phyloP scores from a whole-genome alignment of 306 rosid species.

The Hippophae rhamnoides region DNA sequence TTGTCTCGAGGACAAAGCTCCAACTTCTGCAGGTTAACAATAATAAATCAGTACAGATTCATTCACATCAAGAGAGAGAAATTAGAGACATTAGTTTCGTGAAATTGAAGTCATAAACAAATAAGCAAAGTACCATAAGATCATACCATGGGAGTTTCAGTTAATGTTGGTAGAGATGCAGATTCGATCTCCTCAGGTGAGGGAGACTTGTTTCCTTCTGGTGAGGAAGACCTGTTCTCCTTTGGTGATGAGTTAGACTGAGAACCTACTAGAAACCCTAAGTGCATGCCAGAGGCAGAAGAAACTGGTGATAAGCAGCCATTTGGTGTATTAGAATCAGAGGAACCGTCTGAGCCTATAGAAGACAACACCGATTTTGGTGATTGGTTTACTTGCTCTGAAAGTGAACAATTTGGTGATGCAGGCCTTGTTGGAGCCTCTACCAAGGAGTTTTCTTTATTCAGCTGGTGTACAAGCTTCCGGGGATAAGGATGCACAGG shows the following conservation, averaged over 20 bases:
- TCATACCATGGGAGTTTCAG: too few relatives aligned
- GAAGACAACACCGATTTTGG: slow-evolving; percentile 61
- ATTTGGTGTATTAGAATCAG: slow-evolving; percentile 38
- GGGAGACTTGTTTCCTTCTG: too few relatives aligned
- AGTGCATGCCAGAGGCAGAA: slow-evolving; percentile 24
- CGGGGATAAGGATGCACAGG: slow-evolving; percentile 90
- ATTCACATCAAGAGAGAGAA: too few relatives aligned
- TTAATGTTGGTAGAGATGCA: too few relatives aligned
- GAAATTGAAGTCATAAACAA: slow-evolving; percentile 10
- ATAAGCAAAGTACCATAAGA: not conserved
- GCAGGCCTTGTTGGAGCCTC: slow-evolving; percentile 35
- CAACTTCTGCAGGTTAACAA: too few relatives aligned
- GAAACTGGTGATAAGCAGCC: slow-evolving; percentile 53
- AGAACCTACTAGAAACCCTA: too few relatives aligned
- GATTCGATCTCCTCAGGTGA: too few relatives aligned
- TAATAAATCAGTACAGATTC: too few relatives aligned
- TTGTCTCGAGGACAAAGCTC: slow-evolving; percentile 18
- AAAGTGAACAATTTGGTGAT: slow-evolving; percentile 38
- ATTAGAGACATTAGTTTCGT: not conserved
- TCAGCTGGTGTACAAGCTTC: slow-evolving; percentile 34
- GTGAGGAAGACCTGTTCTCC: too few relatives aligned
- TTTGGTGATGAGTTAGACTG: too few relatives aligned
- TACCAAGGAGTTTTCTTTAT: slow-evolving; percentile 19
- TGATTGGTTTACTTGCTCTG: slow-evolving; percentile 51
- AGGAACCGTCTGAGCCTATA: slow-evolving; percentile 43